These are phyloP conservation scores for Vinca minor DNA, from an alignment of 257 asterid genomes.

Conservation along the genomic window DNA sequence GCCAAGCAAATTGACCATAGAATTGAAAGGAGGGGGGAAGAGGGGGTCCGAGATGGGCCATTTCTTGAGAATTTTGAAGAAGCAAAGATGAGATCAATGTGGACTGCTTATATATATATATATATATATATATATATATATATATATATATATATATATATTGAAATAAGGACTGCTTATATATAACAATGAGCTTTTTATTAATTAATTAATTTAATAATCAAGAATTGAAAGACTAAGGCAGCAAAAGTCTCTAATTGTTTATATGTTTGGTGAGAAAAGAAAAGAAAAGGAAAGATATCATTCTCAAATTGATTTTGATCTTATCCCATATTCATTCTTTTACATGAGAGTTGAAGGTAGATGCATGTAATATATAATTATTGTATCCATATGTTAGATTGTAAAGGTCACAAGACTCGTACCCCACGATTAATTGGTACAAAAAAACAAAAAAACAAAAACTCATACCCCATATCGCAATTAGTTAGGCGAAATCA, in stretches of 20 bases:
- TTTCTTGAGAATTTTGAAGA: neutral
- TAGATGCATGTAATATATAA: neutral
- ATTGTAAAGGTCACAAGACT: neutral
- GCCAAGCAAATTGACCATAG: constrained; percentile 9
- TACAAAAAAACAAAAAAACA: too few relatives aligned
- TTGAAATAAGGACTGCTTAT: too few relatives aligned
- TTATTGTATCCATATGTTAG: constrained; percentile 7
- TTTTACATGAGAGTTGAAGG: neutral
- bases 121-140: too few relatives aligned
- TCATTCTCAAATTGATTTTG: neutral
- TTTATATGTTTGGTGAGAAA: constrained; percentile 9
- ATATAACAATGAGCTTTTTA: too few relatives aligned
- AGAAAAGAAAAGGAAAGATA: constrained; percentile 4
- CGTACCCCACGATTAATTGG: neutral
- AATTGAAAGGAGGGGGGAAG: neutral
- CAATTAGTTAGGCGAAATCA: too few relatives aligned
- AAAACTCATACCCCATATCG: too few relatives aligned
- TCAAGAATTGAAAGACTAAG: neutral
- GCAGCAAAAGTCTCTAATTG: neutral
- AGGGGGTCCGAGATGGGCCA: too few relatives aligned
- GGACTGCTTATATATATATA: too few relatives aligned
- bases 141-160: too few relatives aligned
- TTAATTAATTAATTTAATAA: too few relatives aligned
- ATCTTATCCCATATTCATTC: too few relatives aligned
- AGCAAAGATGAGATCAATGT: too few relatives aligned